Evolutionary conservation across 2,329 filamentous ascomycete species (phyloP).

Genomic region (Metarhizium album): DNA sequence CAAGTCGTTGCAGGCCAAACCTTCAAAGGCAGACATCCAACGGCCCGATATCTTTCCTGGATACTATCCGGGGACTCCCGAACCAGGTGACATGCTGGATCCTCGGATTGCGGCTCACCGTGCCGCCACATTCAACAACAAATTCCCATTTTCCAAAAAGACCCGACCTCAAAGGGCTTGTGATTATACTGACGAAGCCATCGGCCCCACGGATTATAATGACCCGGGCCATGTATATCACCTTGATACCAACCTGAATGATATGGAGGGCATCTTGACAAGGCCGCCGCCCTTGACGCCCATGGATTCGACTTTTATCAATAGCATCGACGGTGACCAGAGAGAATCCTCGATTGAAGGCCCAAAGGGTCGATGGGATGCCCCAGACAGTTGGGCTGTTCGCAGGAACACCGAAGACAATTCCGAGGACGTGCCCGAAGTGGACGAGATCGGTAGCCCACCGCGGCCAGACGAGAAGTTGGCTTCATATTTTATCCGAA

Average conservation of each 20-base stretch:
- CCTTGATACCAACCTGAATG: slow-evolving; percentile 76
- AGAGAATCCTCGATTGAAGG: slow-evolving; percentile 22
- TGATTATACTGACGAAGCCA: slow-evolving; percentile 47
- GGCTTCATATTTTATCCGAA: slow-evolving; percentile 78
- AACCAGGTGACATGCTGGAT: slow-evolving; percentile 21
- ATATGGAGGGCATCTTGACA: slow-evolving; percentile 86
- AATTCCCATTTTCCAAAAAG: slow-evolving; percentile 52
- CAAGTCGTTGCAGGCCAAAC: slow-evolving; percentile 39
- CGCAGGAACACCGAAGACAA: slow-evolving; percentile 60
- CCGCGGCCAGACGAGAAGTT: slow-evolving; percentile 63
- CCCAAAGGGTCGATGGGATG: slow-evolving; percentile 65
- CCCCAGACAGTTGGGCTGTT: slow-evolving; percentile 94
- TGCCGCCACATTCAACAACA: slow-evolving; percentile 49
- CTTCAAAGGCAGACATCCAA: slow-evolving; percentile 36
- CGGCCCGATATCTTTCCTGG: slow-evolving; percentile 27
- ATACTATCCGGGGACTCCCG: slow-evolving; percentile 17
- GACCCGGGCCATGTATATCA: slow-evolving; percentile 55
- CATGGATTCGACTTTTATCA: slow-evolving; percentile 46
- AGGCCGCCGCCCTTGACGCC: slow-evolving; percentile 61
- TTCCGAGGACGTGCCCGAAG: slow-evolving; percentile 43
- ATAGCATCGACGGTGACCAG: slow-evolving; percentile 32
- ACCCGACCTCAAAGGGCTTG: slow-evolving; percentile 32
- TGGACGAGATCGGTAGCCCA: slow-evolving; percentile 58
- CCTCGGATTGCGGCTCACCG: slow-evolving; percentile 18
- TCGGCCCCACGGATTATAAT: slow-evolving; percentile 48